Base-by-base conservation (phyloP, 1,284 basidiomycete genomes). In the Pascua guehoae region DNA sequence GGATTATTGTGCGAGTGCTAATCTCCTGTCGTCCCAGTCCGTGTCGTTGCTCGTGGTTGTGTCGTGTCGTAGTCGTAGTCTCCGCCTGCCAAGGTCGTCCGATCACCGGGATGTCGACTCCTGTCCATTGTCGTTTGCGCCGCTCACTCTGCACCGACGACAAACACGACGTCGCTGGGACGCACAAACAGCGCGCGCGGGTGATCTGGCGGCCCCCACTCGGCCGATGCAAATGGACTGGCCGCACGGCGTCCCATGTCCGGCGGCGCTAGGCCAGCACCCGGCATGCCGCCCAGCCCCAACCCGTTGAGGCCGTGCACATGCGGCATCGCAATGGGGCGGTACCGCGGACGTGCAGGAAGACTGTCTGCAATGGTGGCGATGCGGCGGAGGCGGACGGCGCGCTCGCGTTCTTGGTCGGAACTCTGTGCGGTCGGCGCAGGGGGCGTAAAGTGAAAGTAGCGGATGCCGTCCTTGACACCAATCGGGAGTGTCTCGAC, bases 131-230 rank as follows among this genome's bases (percentile, higher is more conserved):
- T 32, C 24, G 24, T 32, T 32, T 32, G 24, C 7, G 24, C 24
- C 24, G 24, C 17, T 36, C 32, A 49, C 49, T 72, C 70, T 15
- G 68, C 69, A 18, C 71, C 71, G 47, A 72, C 55, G 41, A 75
- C 69, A 48, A 67, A 75, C 17, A 75, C 61, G 7, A 75, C 63
- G 54, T 75, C 73, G 43, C 51, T 56, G 5, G 73, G 73, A 18
- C 71, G 57, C 12, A 75, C 70, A 39, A 75, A 75, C 32, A 75
- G 42, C 3, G 68, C 73, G 40, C 70, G 44, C 8, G 67, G 66
- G 4, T 52, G 53, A 17, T 66, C 66, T 11, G 62, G 60, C 17
- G 56, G 54, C 4, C 44, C 57, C 48, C 54, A 53, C 48, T 60
- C 62, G 8, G 58, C 52, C 4, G 44, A 52, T 4, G 56, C 51